These are phyloP conservation scores for Ramaria rubella DNA, from an alignment of 768 basidiomycete genomes.

Conservation along the genomic window DNA sequence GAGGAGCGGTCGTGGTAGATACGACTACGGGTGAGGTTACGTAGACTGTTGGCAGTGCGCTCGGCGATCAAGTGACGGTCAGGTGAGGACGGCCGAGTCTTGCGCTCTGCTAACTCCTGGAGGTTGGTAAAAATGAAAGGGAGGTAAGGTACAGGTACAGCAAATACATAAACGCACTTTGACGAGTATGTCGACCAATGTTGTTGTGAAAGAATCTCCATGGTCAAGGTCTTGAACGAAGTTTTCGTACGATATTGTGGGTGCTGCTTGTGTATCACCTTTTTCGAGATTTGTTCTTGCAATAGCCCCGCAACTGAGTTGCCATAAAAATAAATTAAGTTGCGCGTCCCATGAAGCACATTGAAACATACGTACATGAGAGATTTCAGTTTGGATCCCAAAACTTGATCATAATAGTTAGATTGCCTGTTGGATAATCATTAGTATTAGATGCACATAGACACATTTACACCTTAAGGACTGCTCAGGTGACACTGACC, in stretches of 20 bases:
- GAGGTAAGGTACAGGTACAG: background rate
- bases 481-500: background rate
- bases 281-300: conserved; percentile 57
- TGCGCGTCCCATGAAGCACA: background rate
- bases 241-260: conserved; percentile 61
- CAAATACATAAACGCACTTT: conserved; percentile 43
- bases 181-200: conserved; percentile 68
- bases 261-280: conserved; percentile 37
- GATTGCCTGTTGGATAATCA: background rate
- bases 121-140: conserved; percentile 10
- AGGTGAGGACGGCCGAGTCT: conserved; percentile 40
- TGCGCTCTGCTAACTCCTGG: conserved; percentile 75
- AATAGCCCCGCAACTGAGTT: conserved; percentile 45
- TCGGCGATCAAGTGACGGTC: conserved; percentile 63
- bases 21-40: conserved; percentile 47
- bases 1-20: conserved; percentile 39
- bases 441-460: background rate
- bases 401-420: conserved; percentile 58
- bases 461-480: background rate
- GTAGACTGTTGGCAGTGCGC: conserved; percentile 57
- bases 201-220: conserved; percentile 75
- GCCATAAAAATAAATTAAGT: background rate
- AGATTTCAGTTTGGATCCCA: conserved; percentile 67
- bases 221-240: conserved; percentile 73
- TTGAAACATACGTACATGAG: conserved; percentile 54